Base-by-base conservation (phyloP, 495 filamentous ascomycete species). In the Elasticomyces elasticus region DNA sequence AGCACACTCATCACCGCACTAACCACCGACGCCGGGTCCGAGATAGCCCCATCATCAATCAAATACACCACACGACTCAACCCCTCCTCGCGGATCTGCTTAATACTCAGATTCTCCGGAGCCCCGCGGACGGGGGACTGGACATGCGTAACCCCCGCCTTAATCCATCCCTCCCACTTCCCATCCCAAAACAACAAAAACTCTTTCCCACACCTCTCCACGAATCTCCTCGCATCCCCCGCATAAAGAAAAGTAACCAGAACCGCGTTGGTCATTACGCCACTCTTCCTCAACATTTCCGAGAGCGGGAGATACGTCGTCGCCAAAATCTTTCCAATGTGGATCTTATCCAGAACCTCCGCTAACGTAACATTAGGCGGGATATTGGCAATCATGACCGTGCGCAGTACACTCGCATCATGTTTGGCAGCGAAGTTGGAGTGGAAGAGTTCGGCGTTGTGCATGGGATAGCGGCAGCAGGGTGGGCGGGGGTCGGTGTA, bases 21-120 rank as follows among this genome's bases (percentile, higher is more conserved):
- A 1, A 51, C 35, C 12, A 57, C 40, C 1, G 33, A 1, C 41
- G 49, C 49, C 7, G 55, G 11, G n/a, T 26, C 31, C 27, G n/a
- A n/a, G n/a, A 24, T 44, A 5, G 7, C 42, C 2, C 33, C 47
- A 17, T 53, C 13, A 35, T 58, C 55, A 42, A 23, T 4, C 12
- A 58, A 20, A 44, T 43, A 58, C 31, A 58, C 28, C 5, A 58
- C 38, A 6, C 55, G 55, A 30, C 38, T 58, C 9, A 49, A n/a
- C n/a, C 33, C 22, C 7, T 42, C 6, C 5, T 52, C 4, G 27
- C 17, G 41, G 19, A 51, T 20, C 27, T 31, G 19, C 25, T 25
- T 6, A 35, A 24, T 7, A 2, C 7, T 0, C 1, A 23, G 52
- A 5, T 41, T 4, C 2, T 40, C 35, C 12, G 4, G 35, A 17